phyloP scores from a whole-genome alignment of 805 yeast genomes.

The Metschnikowia borealis region DNA sequence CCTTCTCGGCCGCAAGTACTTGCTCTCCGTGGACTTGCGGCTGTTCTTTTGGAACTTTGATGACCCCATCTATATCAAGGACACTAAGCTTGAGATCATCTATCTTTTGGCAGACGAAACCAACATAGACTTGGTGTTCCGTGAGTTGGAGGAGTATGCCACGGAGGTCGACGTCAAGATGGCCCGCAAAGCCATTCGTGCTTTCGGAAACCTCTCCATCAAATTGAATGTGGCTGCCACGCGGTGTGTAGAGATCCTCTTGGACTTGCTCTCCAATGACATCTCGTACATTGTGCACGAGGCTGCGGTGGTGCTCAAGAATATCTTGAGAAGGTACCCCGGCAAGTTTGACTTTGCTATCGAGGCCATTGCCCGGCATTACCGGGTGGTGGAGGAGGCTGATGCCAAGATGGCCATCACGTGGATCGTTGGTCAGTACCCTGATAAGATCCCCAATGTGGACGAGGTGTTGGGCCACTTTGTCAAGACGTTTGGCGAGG shows the following conservation, averaged over 20 bases:
- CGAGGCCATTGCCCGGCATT: constrained; percentile 26
- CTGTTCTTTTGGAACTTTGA: constrained; percentile 78
- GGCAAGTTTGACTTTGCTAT: constrained; percentile 40
- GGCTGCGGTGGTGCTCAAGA: constrained; percentile 67
- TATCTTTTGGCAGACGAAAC: constrained; percentile 67
- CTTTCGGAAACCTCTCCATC: constrained; percentile 85
- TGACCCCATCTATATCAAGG: constrained; percentile 85
- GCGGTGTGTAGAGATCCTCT: constrained; percentile 59
- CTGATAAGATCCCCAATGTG: constrained; percentile 43
- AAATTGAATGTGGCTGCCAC: constrained; percentile 61
- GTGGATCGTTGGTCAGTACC: constrained; percentile 82
- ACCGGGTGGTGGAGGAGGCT: constrained; percentile 57
- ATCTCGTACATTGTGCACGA: constrained; percentile 78
- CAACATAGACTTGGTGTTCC: constrained; percentile 58
- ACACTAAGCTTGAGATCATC: constrained; percentile 84
- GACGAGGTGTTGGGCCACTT: constrained; percentile 39
- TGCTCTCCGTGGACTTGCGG: constrained; percentile 64
- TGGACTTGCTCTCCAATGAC: constrained; percentile 58
- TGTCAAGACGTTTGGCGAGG: constrained; percentile 50
- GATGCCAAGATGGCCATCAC: constrained; percentile 75
- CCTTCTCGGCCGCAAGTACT: constrained; percentile 58
- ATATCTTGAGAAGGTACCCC: constrained; percentile 75
- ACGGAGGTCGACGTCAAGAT: constrained; percentile 81
- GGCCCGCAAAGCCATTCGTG: constrained; percentile 83
- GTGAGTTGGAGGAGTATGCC: constrained; percentile 82